These are phyloP conservation scores for Podospora bellae-mahoneyi DNA, from an alignment of 495 filamentous ascomycete species.

Conservation along the genomic window DNA sequence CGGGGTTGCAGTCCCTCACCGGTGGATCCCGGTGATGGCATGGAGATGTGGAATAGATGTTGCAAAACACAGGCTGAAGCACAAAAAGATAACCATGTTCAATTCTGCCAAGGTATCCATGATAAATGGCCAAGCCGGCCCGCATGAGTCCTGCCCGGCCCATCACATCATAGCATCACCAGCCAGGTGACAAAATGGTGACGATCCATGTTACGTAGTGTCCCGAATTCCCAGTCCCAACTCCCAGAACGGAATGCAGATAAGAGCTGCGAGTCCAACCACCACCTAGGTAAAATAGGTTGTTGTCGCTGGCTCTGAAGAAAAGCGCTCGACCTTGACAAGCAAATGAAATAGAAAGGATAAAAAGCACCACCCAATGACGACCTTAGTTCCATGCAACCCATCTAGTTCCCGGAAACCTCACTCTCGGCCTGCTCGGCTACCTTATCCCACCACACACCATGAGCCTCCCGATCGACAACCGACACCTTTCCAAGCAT, in stretches of 20 bases:
- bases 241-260: neutral
- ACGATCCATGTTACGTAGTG: neutral
- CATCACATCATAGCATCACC: neutral
- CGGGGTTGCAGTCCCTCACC: neutral
- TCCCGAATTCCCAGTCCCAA: neutral
- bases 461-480: conserved; percentile 79
- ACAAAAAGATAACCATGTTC: too few species aligned
- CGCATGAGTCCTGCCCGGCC: too few species aligned
- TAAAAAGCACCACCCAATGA: neutral
- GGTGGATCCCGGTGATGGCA: neutral
- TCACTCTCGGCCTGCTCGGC: conserved; percentile 43
- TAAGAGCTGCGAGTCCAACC: neutral
- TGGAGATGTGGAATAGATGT: neutral
- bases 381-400: neutral
- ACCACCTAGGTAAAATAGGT: neutral
- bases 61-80: too few species aligned
- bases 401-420: conserved; percentile 8
- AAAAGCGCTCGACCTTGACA: neutral
- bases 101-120: too few species aligned
- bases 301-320: neutral
- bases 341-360: neutral
- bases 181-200: neutral
- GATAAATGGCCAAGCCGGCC: too few species aligned
- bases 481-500: conserved; percentile 68
- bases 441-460: conserved; percentile 74